These are phyloP conservation scores for Capsella rubella DNA, from an alignment of 441 rosid species.

Conservation along the genomic window DNA sequence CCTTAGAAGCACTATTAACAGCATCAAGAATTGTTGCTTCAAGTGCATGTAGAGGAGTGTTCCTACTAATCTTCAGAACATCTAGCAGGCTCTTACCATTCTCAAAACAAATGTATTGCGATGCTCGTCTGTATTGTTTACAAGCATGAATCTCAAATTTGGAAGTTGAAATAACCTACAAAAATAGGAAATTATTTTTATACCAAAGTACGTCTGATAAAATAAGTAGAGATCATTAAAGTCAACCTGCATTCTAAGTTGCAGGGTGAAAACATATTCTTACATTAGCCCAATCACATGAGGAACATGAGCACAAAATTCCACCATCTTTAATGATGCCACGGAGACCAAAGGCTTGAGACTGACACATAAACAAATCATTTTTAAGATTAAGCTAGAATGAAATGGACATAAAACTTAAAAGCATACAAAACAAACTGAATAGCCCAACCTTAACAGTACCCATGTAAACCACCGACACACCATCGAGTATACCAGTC, in stretches of 20 bases:
- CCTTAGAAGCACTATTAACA: constrained; percentile 68
- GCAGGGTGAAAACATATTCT: constrained; percentile 45
- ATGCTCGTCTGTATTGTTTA: constrained; percentile 89
- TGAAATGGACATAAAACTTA: constrained; percentile 29
- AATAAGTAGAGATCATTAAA: constrained; percentile 35
- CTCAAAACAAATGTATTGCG: constrained; percentile 95
- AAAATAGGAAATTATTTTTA: constrained; percentile 32
- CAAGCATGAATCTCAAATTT: constrained; percentile 99
- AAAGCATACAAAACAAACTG: constrained; percentile 27
- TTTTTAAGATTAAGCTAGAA: constrained; percentile 34
- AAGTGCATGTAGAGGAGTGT: constrained; percentile 72
- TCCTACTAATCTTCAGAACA: constrained; percentile 82
- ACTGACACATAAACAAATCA: constrained; percentile 43
- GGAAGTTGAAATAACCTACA: constrained; percentile 93
- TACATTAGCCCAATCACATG: constrained; percentile 86
- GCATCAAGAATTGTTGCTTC: constrained; percentile 76
- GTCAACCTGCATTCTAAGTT: constrained; percentile 42
- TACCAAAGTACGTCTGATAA: constrained; percentile 29
- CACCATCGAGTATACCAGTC: constrained; percentile 94
- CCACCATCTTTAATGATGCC: constrained; percentile 91
- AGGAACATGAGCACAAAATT: constrained; percentile 86
- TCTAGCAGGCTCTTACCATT: constrained; percentile 99
- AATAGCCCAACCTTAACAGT: constrained; percentile 71
- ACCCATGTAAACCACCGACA: constrained; percentile 91
- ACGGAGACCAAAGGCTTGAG: constrained; percentile 88